These are phyloP conservation scores for Umbelopsis vinacea DNA, from an alignment of 192 early-diverging fungal species.

Conservation along the genomic window DNA sequence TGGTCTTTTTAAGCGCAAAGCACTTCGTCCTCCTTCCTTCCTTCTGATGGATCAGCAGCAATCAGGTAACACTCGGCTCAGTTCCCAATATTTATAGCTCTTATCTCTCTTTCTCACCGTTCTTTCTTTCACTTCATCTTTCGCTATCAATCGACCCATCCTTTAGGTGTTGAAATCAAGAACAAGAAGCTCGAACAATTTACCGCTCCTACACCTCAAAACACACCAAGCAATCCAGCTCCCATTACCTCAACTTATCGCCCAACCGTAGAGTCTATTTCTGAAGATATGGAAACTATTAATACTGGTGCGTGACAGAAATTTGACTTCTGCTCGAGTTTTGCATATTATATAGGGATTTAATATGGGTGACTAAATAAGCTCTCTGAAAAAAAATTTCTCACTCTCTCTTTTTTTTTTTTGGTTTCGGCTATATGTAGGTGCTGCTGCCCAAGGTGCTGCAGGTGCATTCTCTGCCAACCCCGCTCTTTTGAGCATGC, in stretches of 20 bases:
- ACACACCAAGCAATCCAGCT: conserved; percentile 59
- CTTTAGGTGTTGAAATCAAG: conserved; percentile 49
- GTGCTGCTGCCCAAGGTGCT: conserved; percentile 25
- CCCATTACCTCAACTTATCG: conserved; percentile 55
- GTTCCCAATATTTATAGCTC: background rate
- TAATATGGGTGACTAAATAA: background rate
- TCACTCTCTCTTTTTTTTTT: background rate
- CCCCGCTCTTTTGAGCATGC: conserved; percentile 70
- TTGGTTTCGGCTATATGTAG: conserved; percentile 13
- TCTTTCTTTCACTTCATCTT: background rate
- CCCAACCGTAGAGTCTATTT: conserved; percentile 48
- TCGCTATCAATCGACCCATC: background rate
- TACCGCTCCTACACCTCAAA: conserved; percentile 60
- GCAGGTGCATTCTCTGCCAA: conserved; percentile 50
- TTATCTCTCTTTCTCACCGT: conserved; percentile 7
- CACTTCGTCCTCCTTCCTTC: conserved; percentile 22
- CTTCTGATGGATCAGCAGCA: conserved; percentile 24
- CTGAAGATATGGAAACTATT: conserved; percentile 55
- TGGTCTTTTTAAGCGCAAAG: conserved; percentile 9
- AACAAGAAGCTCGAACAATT: conserved; percentile 57
- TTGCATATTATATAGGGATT: background rate
- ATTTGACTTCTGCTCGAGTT: background rate
- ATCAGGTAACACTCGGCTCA: conserved; percentile 11
- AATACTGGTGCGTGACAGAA: conserved; percentile 27
- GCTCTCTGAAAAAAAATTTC: background rate